These are phyloP conservation scores for Boletus sp. DNA, from an alignment of 768 basidiomycete genomes.

Conservation along the genomic window DNA sequence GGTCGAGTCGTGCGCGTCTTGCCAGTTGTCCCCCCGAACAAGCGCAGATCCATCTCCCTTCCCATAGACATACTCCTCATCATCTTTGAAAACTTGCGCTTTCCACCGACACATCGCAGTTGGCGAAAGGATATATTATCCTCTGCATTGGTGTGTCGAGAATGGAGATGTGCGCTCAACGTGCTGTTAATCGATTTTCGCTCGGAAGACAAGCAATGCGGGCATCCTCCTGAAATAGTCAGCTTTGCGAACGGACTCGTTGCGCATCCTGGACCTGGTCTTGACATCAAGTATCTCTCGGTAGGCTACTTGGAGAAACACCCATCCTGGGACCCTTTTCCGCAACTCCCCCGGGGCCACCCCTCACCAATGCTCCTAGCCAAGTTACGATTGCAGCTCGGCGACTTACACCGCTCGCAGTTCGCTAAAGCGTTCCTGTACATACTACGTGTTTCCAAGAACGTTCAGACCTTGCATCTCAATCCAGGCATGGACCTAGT, in stretches of 20 bases:
- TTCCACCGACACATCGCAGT: too few species aligned
- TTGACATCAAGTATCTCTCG: constrained; percentile 11
- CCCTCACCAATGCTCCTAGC: neutral
- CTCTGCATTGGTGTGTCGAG: too few species aligned
- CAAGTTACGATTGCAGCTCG: neutral
- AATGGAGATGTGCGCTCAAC: too few species aligned
- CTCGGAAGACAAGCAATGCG: too few species aligned
- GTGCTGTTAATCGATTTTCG: too few species aligned
- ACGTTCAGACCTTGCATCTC: neutral
- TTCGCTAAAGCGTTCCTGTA: neutral
- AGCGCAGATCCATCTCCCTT: too few species aligned
- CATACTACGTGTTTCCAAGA: too few species aligned
- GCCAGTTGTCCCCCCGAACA: too few species aligned
- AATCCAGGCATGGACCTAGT: neutral
- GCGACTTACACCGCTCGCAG: neutral
- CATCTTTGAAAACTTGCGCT: too few species aligned
- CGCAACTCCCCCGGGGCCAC: neutral
- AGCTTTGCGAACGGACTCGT: neutral
- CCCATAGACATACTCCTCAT: too few species aligned
- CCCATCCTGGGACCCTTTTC: constrained; percentile 1
- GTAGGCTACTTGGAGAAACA: constrained; percentile 4
- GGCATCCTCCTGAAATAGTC: constrained; percentile 5
- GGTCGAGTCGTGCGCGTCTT: too few species aligned
- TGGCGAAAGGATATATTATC: too few species aligned
- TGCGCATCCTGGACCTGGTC: neutral